Base-by-base conservation (phyloP, 352 stramenopile species). In the Phytopythium sindhum region DNA sequence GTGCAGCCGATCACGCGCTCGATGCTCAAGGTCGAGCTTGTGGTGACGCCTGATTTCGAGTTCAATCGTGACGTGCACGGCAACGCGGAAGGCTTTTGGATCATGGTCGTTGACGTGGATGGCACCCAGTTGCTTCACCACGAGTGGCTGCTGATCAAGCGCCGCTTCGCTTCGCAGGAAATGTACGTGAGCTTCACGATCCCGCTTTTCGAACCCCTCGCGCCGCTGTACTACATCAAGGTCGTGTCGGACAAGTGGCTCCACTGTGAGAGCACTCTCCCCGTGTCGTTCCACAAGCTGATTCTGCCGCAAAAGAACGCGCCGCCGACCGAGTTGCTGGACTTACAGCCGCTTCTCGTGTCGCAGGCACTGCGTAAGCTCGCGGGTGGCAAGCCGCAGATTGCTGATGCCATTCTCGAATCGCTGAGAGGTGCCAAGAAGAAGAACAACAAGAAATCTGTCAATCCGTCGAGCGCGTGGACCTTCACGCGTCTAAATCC, bases 21-120 rank as follows among this genome's bases (percentile, higher is more conserved):
- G 2, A 96, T 99, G 78, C 82, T 99, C 24, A 93, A 95, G 68
- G 86, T 96, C 21, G 98, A 99, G 63, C 73, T 99, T 48, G 97
- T 90, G 2, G 78, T 99, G 55, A 91, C 91, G 2, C 95, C 97
- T 33, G 97, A 99, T 73, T 99, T 99, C 68, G 81, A 99, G 57
- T 99, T 98, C 65, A 97, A 98, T 58, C 74, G 88, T 9, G 96
- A 98, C 54, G 80, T 99, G 17, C 97, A 99, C 78, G 97, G 97
- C 35, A 97, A 98, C 67, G 78, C 89, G 15, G 92, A 99, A 61
- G 84, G 97, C 2, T 99, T 99, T 68, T 98, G 98, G 81, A 84
- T 99, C 33, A 89, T 99, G 63, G 96, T 99, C 4, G 96, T 99
- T 62, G 98, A 99, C 77, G 97, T 99, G 2, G 98, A 99, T 66